These are phyloP conservation scores for Bolboschoenoplectus hybrid DNA, from an alignment of 202 grass and related monocot genomes.

Conservation along the genomic window DNA sequence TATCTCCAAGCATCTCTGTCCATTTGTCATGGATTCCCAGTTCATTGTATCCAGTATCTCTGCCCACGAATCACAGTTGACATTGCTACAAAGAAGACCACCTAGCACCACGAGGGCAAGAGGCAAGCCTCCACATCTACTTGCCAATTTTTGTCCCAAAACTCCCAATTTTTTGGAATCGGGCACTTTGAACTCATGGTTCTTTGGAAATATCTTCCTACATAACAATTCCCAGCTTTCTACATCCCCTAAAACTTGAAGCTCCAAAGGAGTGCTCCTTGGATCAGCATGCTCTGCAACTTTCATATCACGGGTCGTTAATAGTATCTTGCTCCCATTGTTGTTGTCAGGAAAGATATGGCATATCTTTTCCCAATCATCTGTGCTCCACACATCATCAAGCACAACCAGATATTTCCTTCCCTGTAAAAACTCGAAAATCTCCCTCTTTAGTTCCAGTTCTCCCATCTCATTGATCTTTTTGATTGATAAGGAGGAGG, in stretches of 20 bases:
- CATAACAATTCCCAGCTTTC: constrained; percentile 40
- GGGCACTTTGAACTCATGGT: not conserved
- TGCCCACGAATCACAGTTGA: constrained; percentile 16
- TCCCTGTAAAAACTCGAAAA: constrained; percentile 26
- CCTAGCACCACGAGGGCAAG: constrained; percentile 33
- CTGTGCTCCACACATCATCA: constrained; percentile 44
- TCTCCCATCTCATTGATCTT: constrained; percentile 17
- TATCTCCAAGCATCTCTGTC: constrained; percentile 36
- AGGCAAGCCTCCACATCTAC: constrained; percentile 38
- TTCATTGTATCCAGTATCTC: constrained; percentile 21
- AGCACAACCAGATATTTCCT: constrained; percentile 48
- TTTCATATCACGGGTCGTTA: constrained; percentile 40
- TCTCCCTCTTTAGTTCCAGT: constrained; percentile 34
- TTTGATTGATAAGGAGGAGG: not conserved
- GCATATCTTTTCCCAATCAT: constrained; percentile 27
- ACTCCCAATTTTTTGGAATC: not conserved
- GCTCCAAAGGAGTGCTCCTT: constrained; percentile 19
- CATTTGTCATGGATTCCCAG: constrained; percentile 34
- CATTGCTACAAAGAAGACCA: constrained; percentile 29
- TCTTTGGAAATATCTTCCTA: constrained; percentile 31
- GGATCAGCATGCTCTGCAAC: constrained; percentile 32
- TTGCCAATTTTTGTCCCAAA: constrained; percentile 20
- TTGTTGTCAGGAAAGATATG: constrained; percentile 31
- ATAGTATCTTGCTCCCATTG: constrained; percentile 43
- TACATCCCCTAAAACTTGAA: constrained; percentile 33